These are phyloP conservation scores for Aspergillus conjunctus DNA, from an alignment of 495 filamentous ascomycete species.

Conservation along the genomic window DNA sequence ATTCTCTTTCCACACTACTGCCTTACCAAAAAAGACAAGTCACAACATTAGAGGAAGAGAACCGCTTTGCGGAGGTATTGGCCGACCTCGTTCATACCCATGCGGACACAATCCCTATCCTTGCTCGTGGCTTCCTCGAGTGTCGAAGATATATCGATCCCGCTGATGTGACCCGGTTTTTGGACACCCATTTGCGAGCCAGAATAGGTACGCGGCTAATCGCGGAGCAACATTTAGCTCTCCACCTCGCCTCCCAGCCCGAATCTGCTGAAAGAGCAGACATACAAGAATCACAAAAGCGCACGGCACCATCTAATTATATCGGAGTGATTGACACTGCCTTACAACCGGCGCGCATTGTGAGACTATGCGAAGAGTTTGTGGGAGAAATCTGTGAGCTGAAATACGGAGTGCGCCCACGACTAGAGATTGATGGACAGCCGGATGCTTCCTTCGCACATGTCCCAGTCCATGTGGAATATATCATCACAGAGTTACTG, in stretches of 20 bases:
- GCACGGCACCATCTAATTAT: constrained; percentile 64
- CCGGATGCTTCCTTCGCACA: constrained; percentile 82
- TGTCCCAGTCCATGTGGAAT: constrained; percentile 93
- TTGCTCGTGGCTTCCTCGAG: constrained; percentile 90
- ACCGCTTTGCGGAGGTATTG: constrained; percentile 85
- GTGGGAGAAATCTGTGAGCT: constrained; percentile 96
- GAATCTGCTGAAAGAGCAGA: constrained; percentile 50
- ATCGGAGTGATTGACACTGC: constrained; percentile 98
- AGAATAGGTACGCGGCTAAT: constrained; percentile 93
- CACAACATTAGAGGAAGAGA: constrained; percentile 82
- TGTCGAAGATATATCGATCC: constrained; percentile 83
- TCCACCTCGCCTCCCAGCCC: constrained; percentile 81
- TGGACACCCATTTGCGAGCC: constrained; percentile 91
- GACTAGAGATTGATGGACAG: constrained; percentile 78
- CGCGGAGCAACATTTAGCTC: constrained; percentile 93
- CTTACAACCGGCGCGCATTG: constrained; percentile 75
- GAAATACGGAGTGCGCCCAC: constrained; percentile 87
- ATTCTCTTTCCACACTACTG: constrained; percentile 85
- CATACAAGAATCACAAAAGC: constrained; percentile 30
- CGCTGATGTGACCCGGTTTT: constrained; percentile 79
- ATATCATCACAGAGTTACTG: constrained; percentile 92
- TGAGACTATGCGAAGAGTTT: constrained; percentile 81
- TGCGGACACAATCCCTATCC: constrained; percentile 87
- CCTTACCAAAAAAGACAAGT: constrained; percentile 79
- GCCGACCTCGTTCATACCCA: constrained; percentile 93